phyloP scores from a whole-genome alignment of 305 asterid species.

The Solanum aculeatissimum region DNA sequence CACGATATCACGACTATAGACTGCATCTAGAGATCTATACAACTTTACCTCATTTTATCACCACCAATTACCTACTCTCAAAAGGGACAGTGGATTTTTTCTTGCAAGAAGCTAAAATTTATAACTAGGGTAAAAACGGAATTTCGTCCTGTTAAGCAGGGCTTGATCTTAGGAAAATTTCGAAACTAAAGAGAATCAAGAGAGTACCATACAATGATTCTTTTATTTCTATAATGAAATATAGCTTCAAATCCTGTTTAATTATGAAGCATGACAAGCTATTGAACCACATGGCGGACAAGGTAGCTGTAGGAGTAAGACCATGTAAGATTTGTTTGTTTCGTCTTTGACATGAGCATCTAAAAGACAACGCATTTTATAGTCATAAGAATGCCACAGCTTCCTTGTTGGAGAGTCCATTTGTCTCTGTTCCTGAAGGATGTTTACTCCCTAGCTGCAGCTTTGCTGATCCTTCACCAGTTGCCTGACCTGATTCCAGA shows the following conservation, averaged over 20 bases:
- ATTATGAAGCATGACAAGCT: neutral
- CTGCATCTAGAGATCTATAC: neutral
- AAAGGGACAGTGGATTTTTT: neutral
- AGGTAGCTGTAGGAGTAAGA: neutral
- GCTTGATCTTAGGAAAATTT: neutral
- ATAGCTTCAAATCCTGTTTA: neutral
- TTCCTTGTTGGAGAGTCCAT: conserved; percentile 11
- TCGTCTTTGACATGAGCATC: neutral
- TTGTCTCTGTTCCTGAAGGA: neutral
- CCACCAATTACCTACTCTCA: neutral
- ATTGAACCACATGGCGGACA: neutral
- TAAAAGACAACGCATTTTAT: neutral
- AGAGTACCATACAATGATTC: neutral
- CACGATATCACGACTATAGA: neutral
- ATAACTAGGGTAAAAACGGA: neutral
- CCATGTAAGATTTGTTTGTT: neutral
- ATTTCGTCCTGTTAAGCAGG: neutral
- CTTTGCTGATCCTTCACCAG: conserved; percentile 12
- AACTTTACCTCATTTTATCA: neutral
- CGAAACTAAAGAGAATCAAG: neutral
- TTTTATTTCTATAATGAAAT: neutral
- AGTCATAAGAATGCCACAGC: conserved; percentile 17
- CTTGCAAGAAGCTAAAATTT: neutral
- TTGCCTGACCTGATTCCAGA: conserved; percentile 8
- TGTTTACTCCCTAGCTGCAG: conserved; percentile 14